Conservation (phyloP, 2,329 filamentous ascomycete genomes). For the Aspergillus neoniger region DNA sequence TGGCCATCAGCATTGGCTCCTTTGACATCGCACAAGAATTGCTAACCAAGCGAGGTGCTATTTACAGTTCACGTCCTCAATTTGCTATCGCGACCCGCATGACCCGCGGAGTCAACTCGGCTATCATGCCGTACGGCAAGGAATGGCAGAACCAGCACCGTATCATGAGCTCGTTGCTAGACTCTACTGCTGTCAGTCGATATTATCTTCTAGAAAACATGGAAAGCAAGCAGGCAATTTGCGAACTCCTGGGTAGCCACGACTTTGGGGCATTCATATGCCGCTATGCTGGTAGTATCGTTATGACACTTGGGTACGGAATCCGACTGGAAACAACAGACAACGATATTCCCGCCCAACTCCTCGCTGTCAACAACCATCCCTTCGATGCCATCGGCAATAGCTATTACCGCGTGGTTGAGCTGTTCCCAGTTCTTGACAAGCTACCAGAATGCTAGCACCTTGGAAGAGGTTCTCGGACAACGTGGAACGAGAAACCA, state of each 20-base stretch:
- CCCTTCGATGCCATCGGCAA: not conserved
- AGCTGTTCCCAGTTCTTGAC: not conserved
- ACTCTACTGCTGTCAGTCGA: constrained; percentile 29
- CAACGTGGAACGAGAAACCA: not conserved
- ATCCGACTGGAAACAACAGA: not conserved
- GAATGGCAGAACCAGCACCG: constrained; percentile 35
- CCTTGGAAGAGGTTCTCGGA: not conserved
- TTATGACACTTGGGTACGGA: not conserved
- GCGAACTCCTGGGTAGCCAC: constrained; percentile 38
- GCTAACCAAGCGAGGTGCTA: not conserved
- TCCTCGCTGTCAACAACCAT: not conserved
- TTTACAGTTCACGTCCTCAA: not conserved
- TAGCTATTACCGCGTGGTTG: not conserved
- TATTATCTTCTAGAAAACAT: constrained; percentile 50
- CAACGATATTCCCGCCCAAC: not conserved
- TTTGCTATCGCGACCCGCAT: not conserved
- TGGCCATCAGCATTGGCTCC: not conserved
- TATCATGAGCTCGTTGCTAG: constrained; percentile 39
- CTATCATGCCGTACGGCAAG: not conserved
- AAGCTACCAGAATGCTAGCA: not conserved
- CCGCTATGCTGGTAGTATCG: not conserved
- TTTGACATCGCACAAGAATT: not conserved
- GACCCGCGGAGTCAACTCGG: not conserved
- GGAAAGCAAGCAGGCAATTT: constrained; percentile 49
- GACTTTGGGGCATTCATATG: constrained; percentile 45